Evolutionary conservation across 768 basidiomycete genomes (phyloP).

Genomic region (Neoboletus magnificus): DNA sequence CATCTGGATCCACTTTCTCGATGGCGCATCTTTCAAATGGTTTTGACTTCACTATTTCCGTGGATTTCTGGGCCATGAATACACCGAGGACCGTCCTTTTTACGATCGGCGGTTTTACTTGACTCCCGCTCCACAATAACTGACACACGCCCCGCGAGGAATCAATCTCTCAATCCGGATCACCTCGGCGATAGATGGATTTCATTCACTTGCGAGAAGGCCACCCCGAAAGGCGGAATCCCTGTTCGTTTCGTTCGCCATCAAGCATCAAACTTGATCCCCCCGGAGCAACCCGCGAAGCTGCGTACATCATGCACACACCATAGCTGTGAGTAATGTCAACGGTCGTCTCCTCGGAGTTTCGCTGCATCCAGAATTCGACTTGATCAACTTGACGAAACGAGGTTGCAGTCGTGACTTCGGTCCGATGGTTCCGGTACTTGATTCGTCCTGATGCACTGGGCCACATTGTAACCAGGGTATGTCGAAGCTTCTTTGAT

Average conservation of each 20-base stretch:
- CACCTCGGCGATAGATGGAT: neutral
- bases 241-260: no score
- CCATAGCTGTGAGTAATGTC: no score
- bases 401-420: no score
- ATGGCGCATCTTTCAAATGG: neutral
- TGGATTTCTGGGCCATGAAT: neutral
- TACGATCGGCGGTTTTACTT: neutral
- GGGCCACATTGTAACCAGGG: neutral
- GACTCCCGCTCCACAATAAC: neutral
- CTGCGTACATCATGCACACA: no score
- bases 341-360: no score
- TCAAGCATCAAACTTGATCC: no score
- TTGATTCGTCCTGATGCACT: neutral
- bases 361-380: no score
- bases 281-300: no score
- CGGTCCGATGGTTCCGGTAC: neutral
- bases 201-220: neutral
- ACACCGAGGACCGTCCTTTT: neutral
- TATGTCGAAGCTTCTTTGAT: neutral
- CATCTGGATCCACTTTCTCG: neutral
- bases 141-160: neutral
- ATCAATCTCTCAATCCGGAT: neutral
- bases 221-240: neutral
- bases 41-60: neutral
- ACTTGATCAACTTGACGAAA: no score